Base-by-base conservation (phyloP, 805 yeast species). In the Metschnikowia anglica region DNA sequence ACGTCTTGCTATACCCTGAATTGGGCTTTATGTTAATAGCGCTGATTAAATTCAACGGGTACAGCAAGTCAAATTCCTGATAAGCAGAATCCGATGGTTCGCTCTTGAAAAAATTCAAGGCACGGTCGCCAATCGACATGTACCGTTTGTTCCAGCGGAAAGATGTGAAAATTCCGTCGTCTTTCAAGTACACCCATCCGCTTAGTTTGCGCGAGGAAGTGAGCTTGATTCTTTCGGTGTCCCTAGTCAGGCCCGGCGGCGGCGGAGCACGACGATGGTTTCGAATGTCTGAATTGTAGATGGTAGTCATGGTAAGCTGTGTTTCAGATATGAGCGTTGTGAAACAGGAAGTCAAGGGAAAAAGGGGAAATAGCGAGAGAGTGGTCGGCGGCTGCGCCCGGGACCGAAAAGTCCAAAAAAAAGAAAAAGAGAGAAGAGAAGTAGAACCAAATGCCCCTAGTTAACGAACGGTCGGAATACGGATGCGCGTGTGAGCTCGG, bases 181-280 rank as follows among this genome's bases (percentile, higher is more conserved):
- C 98, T 62, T 88, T 90, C 46, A 88, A 81, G 41, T 86, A 85
- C 17, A 88, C 90, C 95, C 96, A 90, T 0, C 97, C 97, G 44
- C 79, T 74, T 44, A 62, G 67, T 28, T 49, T 51, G n/a, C 49
- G 43, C 11, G 49, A 30, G 20, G 47, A 39, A n/a, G 43, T 27
- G 34, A 50, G 24, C 18, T 36, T 39, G 37, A 45, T 36, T 18
- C 46, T 40, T 20, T 45, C 41, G 7, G 32, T 24, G 12, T 23
- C 40, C 6, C n/a, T 16, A 17, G 30, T 15, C 23, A 29, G 36
- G 8, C 47, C 48, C 3, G 75, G 75, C 17, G 76, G 75, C 7
- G 73, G 73, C 8, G 76, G 76, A 1, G 75, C 75, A 48, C 61
- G 63, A 44, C 76, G 58, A 49, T 69, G 72, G 51, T 63, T 64